Evolutionary conservation across 2,329 filamentous ascomycete species (phyloP).

Genomic region (Venturia effusa): DNA sequence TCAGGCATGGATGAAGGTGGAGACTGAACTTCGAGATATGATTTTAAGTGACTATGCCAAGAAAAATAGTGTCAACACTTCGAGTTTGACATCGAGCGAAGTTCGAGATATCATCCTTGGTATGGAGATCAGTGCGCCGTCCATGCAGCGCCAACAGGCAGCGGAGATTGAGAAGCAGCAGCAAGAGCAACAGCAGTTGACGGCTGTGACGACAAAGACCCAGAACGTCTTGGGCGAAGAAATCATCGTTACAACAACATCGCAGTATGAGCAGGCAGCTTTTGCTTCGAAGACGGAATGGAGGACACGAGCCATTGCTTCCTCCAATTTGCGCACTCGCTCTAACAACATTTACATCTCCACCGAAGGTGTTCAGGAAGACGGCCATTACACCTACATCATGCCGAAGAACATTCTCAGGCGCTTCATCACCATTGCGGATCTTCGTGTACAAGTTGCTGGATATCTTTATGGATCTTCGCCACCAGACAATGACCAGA

Average conservation of each 20-base stretch:
- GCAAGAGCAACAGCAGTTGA: conserved; percentile 91
- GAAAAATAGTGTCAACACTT: conserved; percentile 99
- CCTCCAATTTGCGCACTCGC: conserved; percentile 84
- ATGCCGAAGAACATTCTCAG: conserved; percentile 99
- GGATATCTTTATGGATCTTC: conserved; percentile 92
- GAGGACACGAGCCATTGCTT: conserved; percentile 93
- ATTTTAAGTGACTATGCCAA: conserved; percentile 98
- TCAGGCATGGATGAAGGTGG: conserved; percentile 99
- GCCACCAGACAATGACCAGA: conserved; percentile 85
- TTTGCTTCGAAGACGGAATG: conserved; percentile 99
- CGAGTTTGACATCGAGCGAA: conserved; percentile 91
- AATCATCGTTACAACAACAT: conserved; percentile 96
- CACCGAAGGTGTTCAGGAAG: conserved; percentile 82
- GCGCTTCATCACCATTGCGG: conserved; percentile 94
- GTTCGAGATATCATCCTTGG: conserved; percentile 96
- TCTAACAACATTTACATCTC: conserved; percentile 99
- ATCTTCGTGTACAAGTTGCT: conserved; percentile 91
- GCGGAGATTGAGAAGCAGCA: conserved; percentile 99
- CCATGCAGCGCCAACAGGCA: conserved; percentile 94
- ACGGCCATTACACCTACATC: conserved; percentile 84
- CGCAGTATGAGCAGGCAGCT: conserved; percentile 92
- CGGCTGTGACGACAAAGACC: conserved; percentile 94
- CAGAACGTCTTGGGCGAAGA: conserved; percentile 96
- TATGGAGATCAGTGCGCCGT: conserved; percentile 98
- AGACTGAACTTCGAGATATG: conserved; percentile 86